Base-by-base conservation (phyloP, 768 basidiomycete species). In the Mycena olivaceomarginata region DNA sequence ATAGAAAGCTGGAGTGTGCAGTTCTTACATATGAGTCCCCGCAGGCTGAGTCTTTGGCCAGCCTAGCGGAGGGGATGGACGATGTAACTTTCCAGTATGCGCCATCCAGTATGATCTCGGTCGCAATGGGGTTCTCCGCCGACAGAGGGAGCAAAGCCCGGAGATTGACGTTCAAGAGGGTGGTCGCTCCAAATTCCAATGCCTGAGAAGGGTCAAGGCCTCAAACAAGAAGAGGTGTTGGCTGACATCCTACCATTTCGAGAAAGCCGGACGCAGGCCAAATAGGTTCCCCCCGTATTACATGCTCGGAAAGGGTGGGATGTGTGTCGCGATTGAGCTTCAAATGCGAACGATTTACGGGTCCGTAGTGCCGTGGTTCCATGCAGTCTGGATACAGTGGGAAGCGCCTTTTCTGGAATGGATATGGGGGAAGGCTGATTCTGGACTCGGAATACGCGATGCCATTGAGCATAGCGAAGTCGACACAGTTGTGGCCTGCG, bases 221-320 rank as follows among this genome's bases (percentile, higher is more conserved):
- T 11, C 11, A 45, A 15, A 45, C 11, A 45, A 45, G 43, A 15
- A 45, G 10, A 40, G 43, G 6, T 10, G 71, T 70, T 45, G 22
- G 15, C 31, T 18, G 31, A 15, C 20, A 12, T 16, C 81, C 4
- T 72, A 87, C 87, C 86, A 88, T 87, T 72, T 85, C 83, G 2
- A 87, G 77, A 66, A 81, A 90, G 22, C 88, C 90, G n/a, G 89
- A 84, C 15, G 88, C 89, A 11, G 90, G 88, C 86, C 89, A 86
- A 37, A 90, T 89, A 0, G 88, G 84, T 31, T 89, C 88, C 0
- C 87, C 87, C 39, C 85, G 84, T 51, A 90, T 88, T 16, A 89
- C 78, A 78, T 91, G 90, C 45, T 90, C 85, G 0, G 88, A 86
- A 8, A 91, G 79, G 25, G 84, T 83, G 0, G 90, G 87, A 69